Base-by-base conservation (phyloP, 495 filamentous ascomycete genomes). In the Aspergillus homomorphus region DNA sequence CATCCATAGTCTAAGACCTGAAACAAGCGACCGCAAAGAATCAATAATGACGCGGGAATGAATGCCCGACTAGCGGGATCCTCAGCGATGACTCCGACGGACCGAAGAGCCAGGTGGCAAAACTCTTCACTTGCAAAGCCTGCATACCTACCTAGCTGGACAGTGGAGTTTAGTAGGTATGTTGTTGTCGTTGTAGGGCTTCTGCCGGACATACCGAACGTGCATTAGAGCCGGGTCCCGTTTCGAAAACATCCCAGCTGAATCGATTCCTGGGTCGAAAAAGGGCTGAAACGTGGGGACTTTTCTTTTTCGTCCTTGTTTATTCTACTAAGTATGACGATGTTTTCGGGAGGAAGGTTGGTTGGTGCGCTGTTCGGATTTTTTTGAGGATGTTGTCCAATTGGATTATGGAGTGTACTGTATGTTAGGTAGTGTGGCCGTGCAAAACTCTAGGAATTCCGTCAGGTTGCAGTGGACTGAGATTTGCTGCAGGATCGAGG, bases 401-500 rank as follows among this genome's bases (percentile, higher is more conserved):
- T 28, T 28, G 26, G 26, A 28, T 28, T 28, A 38, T 5, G 33
- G 33, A 12, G 10, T 7, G 33, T n/a, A n/a, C n/a, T n/a, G n/a
- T n/a, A n/a, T n/a, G n/a, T n/a, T n/a, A n/a, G n/a, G n/a, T n/a
- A n/a, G 59, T 61, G 59, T 54, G 56, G 45, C 30, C 51, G 51
- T 53, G 33, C 19, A 14, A 24, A 26, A 18, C 48, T 53, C 56
- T 56, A 30, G 26, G 26, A n/a, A 30, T 30, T 30, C 26, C 26
- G 26, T 10, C 4, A 30, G 26, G 26, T 4, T 5, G 2, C 2
- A 38, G 12, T 10, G 15, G 15, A 38, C 2, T 38, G 33, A 38
- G 7, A 12, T 5, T 10, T 38, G 33, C 57, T 62, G 63, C 54
- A 66, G 63, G 56, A 38, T 38, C 7, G 33, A 66, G 60, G 28